Base-by-base conservation (phyloP, 345 rosid genomes). In the thale cress (Arabidopsis thaliana) region DNA sequence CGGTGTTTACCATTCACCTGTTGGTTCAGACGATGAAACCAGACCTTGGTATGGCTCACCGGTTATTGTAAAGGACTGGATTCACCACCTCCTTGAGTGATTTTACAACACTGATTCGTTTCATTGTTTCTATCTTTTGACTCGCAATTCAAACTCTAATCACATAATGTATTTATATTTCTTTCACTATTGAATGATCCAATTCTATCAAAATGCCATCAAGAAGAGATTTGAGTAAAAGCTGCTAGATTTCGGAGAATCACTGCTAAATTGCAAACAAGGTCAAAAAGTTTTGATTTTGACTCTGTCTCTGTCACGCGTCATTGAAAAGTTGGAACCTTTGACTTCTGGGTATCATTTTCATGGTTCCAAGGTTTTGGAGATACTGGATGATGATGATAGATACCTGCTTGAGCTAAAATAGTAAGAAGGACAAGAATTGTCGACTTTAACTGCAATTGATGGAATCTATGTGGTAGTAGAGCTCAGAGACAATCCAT, bases 11-110 rank as follows among this genome's bases (percentile, higher is more conserved):
- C 97, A 91, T 70, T 94, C 98, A 0, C 98, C 98, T 0, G 95
- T 91, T 22, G 98, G 96, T 28, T 91, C 98, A 4, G 92, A 91
- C 12, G 89, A 88, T 55, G 63, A 8, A 30, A 76, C 63, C 8
- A 89, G 95, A 69, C 97, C 91, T 1, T 91, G 98, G 98, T 89
- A 94, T 72, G 97, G 98, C 37, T 89, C 98, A 59, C 88, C 98
- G 3, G 80, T 71, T 4, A 78, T 90, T 7, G 86, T 85, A 20
- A 86, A 85, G 59, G 78, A 87, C 72, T 94, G 97, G 98, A 84
- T 88, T 73, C 85, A 85, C 32, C 88, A 91, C 69, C 95, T 91
- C 60, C 87, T 89, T 53, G 57, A 79, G 69, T 91, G 80, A 82
- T 12, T 57, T 56, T 67, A 2, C 59, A 33, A 55, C 45, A 56